Evolutionary conservation across 768 basidiomycete genomes (phyloP).

Genomic region (Sutorius australiensis): DNA sequence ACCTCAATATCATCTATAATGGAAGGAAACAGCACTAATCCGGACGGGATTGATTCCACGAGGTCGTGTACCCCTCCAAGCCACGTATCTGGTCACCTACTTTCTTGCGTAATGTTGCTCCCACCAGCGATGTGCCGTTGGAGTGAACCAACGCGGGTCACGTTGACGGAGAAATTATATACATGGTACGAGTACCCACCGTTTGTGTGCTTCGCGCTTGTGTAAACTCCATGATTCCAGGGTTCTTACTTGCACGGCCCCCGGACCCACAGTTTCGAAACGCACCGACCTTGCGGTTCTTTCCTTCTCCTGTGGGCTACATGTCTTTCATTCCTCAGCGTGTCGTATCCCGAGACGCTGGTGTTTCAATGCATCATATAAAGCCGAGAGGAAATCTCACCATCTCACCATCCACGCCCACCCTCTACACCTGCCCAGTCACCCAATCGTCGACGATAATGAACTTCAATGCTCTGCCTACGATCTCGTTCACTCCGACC

Average conservation of each 20-base stretch:
- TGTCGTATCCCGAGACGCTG: slow-evolving; percentile 2
- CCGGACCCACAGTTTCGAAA: slow-evolving; percentile 17
- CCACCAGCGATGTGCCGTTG: slow-evolving; percentile 12
- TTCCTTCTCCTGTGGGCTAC: slow-evolving; percentile 12
- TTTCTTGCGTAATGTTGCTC: slow-evolving; percentile 16
- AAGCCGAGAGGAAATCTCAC: slow-evolving; percentile 8
- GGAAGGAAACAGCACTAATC: slow-evolving; percentile 11
- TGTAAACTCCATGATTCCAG: slow-evolving; percentile 12
- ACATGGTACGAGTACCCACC: slow-evolving; percentile 5
- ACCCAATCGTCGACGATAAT: slow-evolving; percentile 6
- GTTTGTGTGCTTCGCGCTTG: slow-evolving; percentile 11
- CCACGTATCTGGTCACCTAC: slow-evolving; percentile 4
- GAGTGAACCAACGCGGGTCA: slow-evolving; percentile 1
- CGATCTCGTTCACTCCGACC: slow-evolving; percentile 34
- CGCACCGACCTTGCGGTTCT: slow-evolving; percentile 7
- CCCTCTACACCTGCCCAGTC: not conserved
- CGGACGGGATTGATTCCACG: slow-evolving; percentile 16
- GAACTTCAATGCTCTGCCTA: slow-evolving; percentile 28
- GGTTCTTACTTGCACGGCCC: slow-evolving; percentile 17
- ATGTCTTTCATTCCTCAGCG: not conserved
- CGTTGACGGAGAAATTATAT: slow-evolving; percentile 3
- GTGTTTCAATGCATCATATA: slow-evolving; percentile 18
- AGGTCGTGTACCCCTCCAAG: slow-evolving; percentile 15
- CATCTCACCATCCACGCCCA: not conserved
- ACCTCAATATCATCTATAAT: slow-evolving; percentile 20